Evolutionary conservation across 805 yeast genomes (phyloP), one percentile per base, ranked within the genome.

Genomic region (Candida dendrica): DNA sequence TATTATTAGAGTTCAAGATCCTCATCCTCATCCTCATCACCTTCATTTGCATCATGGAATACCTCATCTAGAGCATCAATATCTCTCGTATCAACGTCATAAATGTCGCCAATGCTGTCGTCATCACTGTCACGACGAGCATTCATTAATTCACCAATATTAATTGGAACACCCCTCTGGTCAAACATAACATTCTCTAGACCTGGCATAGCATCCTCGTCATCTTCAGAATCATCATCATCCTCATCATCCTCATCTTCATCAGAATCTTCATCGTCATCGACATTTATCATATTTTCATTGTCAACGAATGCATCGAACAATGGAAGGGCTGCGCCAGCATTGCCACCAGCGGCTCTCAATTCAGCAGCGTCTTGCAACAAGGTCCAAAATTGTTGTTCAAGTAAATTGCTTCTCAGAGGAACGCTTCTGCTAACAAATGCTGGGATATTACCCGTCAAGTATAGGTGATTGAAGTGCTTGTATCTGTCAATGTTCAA

Each of bases 391-490:
- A 32, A 32, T 19, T 32, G 34, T 9, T 32, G 34, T 17, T 32
- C 15, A 32, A 30, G 31, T 15, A 38, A 13, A 6, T 38, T 38
- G 15, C n/a, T 20, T 38, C 40, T 30, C 6, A 13, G 14, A 22
- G 41, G 41, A 8, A 16, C 32, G 9, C 47, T 41, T 45, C 74
- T 54, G 36, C 70, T 61, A 24, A 74, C 61, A 43, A 68, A 73
- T 1, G 77, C 74, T 37, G 72, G 68, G 18, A 79, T 65, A 14
- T 75, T 80, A 50, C 80, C 82, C 47, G 69, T 74, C 30, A 83
- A 58, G 84, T 86, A 85, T 36, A 74, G 56, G 38, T 70, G 71
- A 49, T 74, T 81, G 47, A 84, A 60, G 46, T 76, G 69, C 30
- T 68, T 63, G 58, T 76, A 82, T 41, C 95, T 69, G 19, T 63